Conservation (phyloP, 495 filamentous ascomycete genomes). For the Lindgomyces ingoldianus region DNA sequence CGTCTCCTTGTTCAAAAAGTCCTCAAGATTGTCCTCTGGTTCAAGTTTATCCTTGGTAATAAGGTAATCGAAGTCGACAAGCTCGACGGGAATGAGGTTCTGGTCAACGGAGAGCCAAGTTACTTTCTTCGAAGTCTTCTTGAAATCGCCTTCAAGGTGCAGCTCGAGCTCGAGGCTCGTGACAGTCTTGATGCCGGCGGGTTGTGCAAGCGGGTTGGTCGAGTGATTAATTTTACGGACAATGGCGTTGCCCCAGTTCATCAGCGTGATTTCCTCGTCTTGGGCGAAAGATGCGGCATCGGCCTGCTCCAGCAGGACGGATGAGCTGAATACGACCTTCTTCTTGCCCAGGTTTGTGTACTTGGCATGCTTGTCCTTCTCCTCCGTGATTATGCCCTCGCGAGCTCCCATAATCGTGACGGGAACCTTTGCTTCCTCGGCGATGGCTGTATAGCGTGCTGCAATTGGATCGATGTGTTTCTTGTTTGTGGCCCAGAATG, state of each 20-base stretch:
- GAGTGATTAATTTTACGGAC: slow-evolving; percentile 71
- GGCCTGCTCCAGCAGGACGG: slow-evolving; percentile 78
- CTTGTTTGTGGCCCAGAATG: slow-evolving; percentile 94
- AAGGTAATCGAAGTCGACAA: slow-evolving; percentile 89
- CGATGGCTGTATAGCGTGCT: slow-evolving; percentile 79
- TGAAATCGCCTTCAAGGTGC: slow-evolving; percentile 84
- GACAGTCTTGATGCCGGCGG: slow-evolving; percentile 49
- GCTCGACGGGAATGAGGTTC: slow-evolving; percentile 74
- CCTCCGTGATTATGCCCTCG: slow-evolving; percentile 62
- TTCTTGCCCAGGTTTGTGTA: slow-evolving; percentile 81
- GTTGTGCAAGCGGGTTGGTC: slow-evolving; percentile 47
- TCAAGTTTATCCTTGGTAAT: slow-evolving; percentile 88
- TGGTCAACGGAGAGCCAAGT: slow-evolving; percentile 84
- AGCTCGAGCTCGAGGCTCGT: slow-evolving; percentile 73
- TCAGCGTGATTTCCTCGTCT: slow-evolving; percentile 90
- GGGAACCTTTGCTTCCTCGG: slow-evolving; percentile 65
- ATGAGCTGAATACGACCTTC: slow-evolving; percentile 72
- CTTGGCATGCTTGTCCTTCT: slow-evolving; percentile 84
- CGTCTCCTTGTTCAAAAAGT: slow-evolving; percentile 74
- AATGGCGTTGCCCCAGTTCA: slow-evolving; percentile 94
- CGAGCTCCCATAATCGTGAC: slow-evolving; percentile 70
- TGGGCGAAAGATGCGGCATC: slow-evolving; percentile 79
- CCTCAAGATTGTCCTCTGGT: slow-evolving; percentile 77
- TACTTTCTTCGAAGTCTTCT: slow-evolving; percentile 92
- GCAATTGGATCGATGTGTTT: slow-evolving; percentile 91